Conservation (phyloP, 176 grass and related monocot species). For the Pharus latifolius region DNA sequence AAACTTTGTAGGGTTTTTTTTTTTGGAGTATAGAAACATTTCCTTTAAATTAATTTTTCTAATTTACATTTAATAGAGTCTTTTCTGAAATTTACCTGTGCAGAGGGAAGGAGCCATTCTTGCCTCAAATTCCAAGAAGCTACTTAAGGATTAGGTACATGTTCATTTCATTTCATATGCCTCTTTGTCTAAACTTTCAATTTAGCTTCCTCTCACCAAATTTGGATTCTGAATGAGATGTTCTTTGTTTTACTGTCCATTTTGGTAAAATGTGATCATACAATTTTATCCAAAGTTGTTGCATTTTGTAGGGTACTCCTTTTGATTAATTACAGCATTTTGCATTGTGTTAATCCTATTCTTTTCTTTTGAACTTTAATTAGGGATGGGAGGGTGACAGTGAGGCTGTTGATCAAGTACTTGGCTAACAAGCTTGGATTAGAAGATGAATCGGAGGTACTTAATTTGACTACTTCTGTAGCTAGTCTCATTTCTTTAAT, state of each 20-base stretch:
- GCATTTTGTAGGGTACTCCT: too few species aligned
- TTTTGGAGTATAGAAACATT: too few species aligned
- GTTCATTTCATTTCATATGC: too few species aligned
- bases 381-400: constrained; percentile 78
- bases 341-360: constrained; percentile 10
- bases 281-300: neutral
- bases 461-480: neutral
- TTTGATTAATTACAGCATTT: neutral
- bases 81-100: constrained; percentile 6
- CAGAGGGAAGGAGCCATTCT: constrained; percentile 80
- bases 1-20: too few species aligned
- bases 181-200: too few species aligned
- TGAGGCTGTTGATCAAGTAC: constrained; percentile 86
- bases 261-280: too few species aligned
- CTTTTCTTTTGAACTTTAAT: neutral
- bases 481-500: neutral
- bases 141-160: constrained; percentile 93
- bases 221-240: too few species aligned
- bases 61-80: constrained; percentile 1
- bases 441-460: constrained; percentile 81
- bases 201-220: too few species aligned
- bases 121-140: constrained; percentile 91
- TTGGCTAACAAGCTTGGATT: constrained; percentile 62
- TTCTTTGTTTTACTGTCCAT: too few species aligned
- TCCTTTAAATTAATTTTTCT: too few species aligned